phyloP scores from a whole-genome alignment of 1,284 basidiomycete species.

The Filobasidium uniguttulatum region DNA sequence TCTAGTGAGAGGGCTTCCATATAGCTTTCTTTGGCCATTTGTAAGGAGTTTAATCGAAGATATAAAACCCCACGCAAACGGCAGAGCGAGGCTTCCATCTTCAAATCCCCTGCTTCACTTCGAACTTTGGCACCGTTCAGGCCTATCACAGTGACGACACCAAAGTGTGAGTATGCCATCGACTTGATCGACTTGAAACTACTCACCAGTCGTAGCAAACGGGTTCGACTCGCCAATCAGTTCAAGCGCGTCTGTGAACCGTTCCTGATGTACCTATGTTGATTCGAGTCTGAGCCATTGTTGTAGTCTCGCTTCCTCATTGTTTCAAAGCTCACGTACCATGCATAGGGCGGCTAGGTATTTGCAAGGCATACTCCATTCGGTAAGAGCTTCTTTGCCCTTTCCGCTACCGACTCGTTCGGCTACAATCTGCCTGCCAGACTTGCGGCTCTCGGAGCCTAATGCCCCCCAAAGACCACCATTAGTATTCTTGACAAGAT shows the following conservation, averaged over 20 bases:
- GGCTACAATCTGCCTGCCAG: not conserved
- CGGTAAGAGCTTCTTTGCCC: conserved; percentile 46
- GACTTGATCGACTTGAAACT: not conserved
- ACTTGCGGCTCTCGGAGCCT: not conserved
- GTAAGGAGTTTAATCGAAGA: conserved; percentile 77
- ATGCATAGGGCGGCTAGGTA: conserved; percentile 91
- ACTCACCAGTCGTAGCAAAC: conserved; percentile 39
- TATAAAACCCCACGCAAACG: conserved; percentile 84
- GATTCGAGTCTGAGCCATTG: not conserved
- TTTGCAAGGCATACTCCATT: conserved; percentile 80
- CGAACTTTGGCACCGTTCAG: conserved; percentile 45
- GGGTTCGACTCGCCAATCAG: conserved; percentile 86
- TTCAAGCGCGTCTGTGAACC: conserved; percentile 83
- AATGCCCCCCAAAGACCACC: conserved; percentile 8
- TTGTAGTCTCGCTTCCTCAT: not conserved
- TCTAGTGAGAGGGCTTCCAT: conserved; percentile 89
- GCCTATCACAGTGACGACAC: no score
- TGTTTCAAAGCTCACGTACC: conserved; percentile 34
- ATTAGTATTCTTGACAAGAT: not conserved
- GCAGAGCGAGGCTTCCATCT: conserved; percentile 91
- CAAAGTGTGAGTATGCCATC: not conserved
- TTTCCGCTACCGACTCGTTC: conserved; percentile 1
- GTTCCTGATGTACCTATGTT: conserved; percentile 67
- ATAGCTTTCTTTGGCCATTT: conserved; percentile 81
- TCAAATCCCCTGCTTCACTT: conserved; percentile 72